Conservation (phyloP, 1,284 basidiomycete species). For the Somion occarium region DNA sequence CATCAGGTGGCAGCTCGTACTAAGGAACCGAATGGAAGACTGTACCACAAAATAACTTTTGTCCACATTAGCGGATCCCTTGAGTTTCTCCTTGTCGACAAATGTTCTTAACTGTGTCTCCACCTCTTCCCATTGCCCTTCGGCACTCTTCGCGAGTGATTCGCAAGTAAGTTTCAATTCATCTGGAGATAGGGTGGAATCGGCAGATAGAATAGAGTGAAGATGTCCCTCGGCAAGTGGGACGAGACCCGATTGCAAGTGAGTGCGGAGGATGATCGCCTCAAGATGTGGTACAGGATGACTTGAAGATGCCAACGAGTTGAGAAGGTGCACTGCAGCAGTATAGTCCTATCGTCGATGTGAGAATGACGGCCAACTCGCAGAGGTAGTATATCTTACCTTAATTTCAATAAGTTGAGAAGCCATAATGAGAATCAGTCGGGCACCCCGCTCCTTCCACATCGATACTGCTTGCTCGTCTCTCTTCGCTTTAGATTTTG, state of each 20-base stretch:
- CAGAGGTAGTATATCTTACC: conserved; percentile 20
- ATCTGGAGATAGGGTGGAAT: conserved; percentile 36
- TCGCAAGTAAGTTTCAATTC: conserved; percentile 53
- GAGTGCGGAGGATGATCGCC: conserved; percentile 65
- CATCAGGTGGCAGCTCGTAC: neutral
- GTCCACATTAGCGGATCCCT: conserved; percentile 27
- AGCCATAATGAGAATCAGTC: conserved; percentile 66
- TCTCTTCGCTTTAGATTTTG: conserved; percentile 3
- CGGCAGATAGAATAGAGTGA: conserved; percentile 36
- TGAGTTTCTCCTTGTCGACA: conserved; percentile 25
- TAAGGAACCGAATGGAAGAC: conserved; percentile 7
- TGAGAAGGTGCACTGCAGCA: conserved; percentile 57
- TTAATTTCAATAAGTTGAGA: conserved; percentile 66
- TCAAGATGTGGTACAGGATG: conserved; percentile 48
- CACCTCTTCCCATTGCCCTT: conserved; percentile 64
- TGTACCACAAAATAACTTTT: conserved; percentile 57
- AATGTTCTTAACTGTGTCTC: conserved; percentile 38
- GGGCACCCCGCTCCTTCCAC: conserved; percentile 76
- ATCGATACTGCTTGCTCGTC: conserved; percentile 42
- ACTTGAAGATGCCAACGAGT: conserved; percentile 3
- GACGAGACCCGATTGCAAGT: conserved; percentile 67
- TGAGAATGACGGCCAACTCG: neutral
- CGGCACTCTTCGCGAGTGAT: conserved; percentile 56
- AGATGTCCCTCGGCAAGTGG: conserved; percentile 52
- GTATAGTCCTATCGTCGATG: conserved; percentile 68